Percentiles rank a stretch among this genome's conserved stretches.
These are phyloP conservation scores for Lepidium campestre DNA, from an alignment of 441 rosid genomes.

Conservation along the genomic window DNA sequence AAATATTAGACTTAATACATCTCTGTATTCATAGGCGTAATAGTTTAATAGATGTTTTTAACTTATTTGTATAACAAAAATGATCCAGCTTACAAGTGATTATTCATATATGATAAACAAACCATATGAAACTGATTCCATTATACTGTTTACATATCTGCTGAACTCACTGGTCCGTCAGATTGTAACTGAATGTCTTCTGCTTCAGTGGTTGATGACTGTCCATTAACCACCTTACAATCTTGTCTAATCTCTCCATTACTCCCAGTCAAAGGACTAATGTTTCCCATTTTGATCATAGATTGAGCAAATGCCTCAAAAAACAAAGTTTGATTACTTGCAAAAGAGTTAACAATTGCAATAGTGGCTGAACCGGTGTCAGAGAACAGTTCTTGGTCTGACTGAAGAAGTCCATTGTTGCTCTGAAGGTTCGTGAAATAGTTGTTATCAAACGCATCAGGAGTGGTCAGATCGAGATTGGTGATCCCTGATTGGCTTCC, in stretches of 20 bases:
- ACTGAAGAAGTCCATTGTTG: constrained; percentile 55
- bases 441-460: constrained; percentile 47
- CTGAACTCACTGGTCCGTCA: neutral
- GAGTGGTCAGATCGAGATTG: constrained; percentile 46
- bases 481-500: constrained; percentile 29
- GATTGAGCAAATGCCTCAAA: constrained; percentile 36
- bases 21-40: too few relatives aligned
- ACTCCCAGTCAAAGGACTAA: constrained; percentile 44
- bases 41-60: too few relatives aligned
- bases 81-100: neutral
- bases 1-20: too few relatives aligned
- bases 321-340: constrained; percentile 36
- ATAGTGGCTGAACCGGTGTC: constrained; percentile 26
- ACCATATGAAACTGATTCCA: neutral
- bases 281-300: constrained; percentile 49
- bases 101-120: neutral
- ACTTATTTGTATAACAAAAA: neutral
- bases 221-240: constrained; percentile 37
- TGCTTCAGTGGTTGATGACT: constrained; percentile 15
- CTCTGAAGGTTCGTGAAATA: constrained; percentile 54
- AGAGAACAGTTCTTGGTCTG: constrained; percentile 45
- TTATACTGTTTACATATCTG: constrained; percentile 10
- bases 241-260: constrained; percentile 45
- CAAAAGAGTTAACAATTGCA: constrained; percentile 34
- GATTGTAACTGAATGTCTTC: constrained; percentile 1